These are phyloP conservation scores for Galerina sulciceps DNA, from an alignment of 768 basidiomycete species.

Conservation along the genomic window DNA sequence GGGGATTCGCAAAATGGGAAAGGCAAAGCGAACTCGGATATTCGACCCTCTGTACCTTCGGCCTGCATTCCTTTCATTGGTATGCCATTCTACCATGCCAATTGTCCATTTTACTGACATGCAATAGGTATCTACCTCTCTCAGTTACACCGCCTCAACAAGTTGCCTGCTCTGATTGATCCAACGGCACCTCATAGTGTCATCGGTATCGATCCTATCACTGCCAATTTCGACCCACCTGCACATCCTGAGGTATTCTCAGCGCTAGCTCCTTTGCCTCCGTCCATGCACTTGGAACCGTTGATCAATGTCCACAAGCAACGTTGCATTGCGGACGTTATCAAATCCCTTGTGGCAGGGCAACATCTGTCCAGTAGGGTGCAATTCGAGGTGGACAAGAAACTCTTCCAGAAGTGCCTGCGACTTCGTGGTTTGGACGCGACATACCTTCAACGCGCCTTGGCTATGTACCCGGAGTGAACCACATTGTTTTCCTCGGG, in stretches of 20 bases:
- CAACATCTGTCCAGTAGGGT: slow-evolving; percentile 82
- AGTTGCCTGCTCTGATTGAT: slow-evolving; percentile 81
- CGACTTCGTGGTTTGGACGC: slow-evolving; percentile 68
- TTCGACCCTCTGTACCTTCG: slow-evolving; percentile 44
- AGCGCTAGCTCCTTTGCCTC: slow-evolving; percentile 69
- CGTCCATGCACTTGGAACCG: slow-evolving; percentile 82
- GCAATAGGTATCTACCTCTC: slow-evolving; percentile 74
- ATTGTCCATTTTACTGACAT: background rate
- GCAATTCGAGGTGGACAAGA: slow-evolving; percentile 73
- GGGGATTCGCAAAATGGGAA: slow-evolving; percentile 43
- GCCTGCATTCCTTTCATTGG: slow-evolving; percentile 87
- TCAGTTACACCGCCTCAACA: slow-evolving; percentile 65
- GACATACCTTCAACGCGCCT: slow-evolving; percentile 48
- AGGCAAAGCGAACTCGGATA: slow-evolving; percentile 40
- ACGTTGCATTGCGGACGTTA: slow-evolving; percentile 76
- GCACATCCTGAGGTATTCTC: slow-evolving; percentile 82
- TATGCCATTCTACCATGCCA: slow-evolving; percentile 25
- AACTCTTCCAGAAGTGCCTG: slow-evolving; percentile 76
- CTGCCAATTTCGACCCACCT: slow-evolving; percentile 68
- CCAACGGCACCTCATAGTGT: slow-evolving; percentile 76
- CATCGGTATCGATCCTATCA: slow-evolving; percentile 65
- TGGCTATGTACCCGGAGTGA: slow-evolving; percentile 23
- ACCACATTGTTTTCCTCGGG: background rate
- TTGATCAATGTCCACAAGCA: slow-evolving; percentile 91
- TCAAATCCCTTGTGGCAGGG: slow-evolving; percentile 80